Base-by-base conservation (phyloP, 352 stramenopile genomes). In the Pythium oligandrum region DNA sequence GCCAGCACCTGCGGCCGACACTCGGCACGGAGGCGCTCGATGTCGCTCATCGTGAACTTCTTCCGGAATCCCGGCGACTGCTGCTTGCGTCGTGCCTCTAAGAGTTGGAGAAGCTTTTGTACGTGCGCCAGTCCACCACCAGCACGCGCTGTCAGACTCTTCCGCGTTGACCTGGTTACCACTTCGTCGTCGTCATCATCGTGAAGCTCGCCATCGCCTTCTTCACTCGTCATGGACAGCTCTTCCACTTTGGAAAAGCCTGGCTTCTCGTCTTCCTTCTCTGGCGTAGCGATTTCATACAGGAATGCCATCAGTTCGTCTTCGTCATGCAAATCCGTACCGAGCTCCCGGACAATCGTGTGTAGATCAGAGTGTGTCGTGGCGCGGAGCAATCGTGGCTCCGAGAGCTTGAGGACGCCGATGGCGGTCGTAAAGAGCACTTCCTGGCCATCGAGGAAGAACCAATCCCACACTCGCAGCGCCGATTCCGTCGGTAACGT, bases 391-490 rank as follows among this genome's bases (percentile, higher is more conserved):
- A 83, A 71, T 3, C 43, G 35, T 1, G 54, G 32, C 42, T 80
- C 62, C 0, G 63, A 64, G n/a, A 69, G 49, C 48, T 78, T 74
- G 17, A 85, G 48, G 31, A 85, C 73, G 2, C 67, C 71, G 36
- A 82, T 66, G 31, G 67, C 67, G 3, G 67, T 70, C 10, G 63
- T 67, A 53, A 80, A 85, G 2, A 85, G 55, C 44, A 81, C 70
- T 37, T 82, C 56, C 45, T 83, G 56, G 3, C 83, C 83, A 40
- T 92, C 75, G 12, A 86, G 54, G 37, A 91, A 88, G 42, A 92
- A 76, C 66, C 67, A 83, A 55, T 93, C 80, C 82, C 82, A 93
- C 6, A 93, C 66, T 0, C 82, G 73, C 17, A 91, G 51, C 4
- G 75, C 78, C 4, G 72, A 84, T 49, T 88, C 77, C 5, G 88